Base-by-base conservation (phyloP, 768 basidiomycete species). In the Cyclocybe cylindracea region DNA sequence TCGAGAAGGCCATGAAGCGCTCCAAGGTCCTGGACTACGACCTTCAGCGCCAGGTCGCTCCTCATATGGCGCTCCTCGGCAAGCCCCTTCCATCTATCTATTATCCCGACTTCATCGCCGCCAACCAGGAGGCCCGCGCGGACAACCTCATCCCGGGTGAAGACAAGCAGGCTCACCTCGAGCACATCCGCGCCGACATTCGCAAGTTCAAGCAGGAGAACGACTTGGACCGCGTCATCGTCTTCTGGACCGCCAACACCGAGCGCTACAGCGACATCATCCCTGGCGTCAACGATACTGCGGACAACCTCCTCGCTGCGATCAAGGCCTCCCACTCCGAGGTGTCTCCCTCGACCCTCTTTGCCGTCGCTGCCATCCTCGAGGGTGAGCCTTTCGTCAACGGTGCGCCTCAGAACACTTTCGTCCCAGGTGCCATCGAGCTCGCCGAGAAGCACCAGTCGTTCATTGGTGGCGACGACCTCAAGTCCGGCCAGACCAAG, bases 191-290 rank as follows among this genome's bases (percentile, higher is more conserved):
- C 49, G 78, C 78, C n/a, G 94, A 98, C 65, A 98, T 98, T 67
- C 90, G 93, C 62, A 80, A 84, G 49, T 98, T 98, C 83, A 98
- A 98, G 78, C 63, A 74, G 47, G 74, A 84, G 54, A 84, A 98
- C 66, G 77, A 72, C 14, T 84, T 98, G 42, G 95, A 95, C 69
- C 89, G 89, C 51, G 84, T 92, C 55, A 72, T 99, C 62, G 88
- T 98, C 56, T 95, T 98, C 78, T 98, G 96, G 96, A 98, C 96
- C 11, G 94, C 92, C 61, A 98, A 99, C 76, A 99, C 96, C 13
- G 97, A 98, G 78, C 89, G 96, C 52, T 99, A 94, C 83, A 87
- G 89, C 60, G 93, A 94, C 56, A 86, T 99, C 70, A 86, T 98
- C 68, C 80, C 89, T 10, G 97, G 96, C 39, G 84, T 98, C 52